Evolutionary conservation across 352 stramenopile genomes (phyloP).

Genomic region (Hyaloperonospora brassicae): DNA sequence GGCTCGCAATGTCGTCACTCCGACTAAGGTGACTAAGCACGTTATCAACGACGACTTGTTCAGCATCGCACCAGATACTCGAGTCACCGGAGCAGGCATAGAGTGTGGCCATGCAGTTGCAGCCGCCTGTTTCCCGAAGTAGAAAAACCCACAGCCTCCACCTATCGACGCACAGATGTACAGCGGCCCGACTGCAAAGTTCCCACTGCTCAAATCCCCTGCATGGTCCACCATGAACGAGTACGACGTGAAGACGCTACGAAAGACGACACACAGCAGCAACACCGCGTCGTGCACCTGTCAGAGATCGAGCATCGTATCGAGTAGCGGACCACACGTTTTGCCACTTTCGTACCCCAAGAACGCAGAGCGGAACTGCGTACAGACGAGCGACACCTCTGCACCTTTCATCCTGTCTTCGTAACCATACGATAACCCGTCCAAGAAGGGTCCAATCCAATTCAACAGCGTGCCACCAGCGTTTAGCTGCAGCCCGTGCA

Average conservation of each 20-base stretch:
- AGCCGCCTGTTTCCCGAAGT: constrained; percentile 35
- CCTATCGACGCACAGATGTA: constrained; percentile 57
- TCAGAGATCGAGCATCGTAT: too few species aligned
- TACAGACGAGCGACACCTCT: constrained; percentile 31
- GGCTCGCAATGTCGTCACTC: constrained; percentile 31
- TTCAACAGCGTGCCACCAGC: constrained; percentile 67
- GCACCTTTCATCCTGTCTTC: constrained; percentile 33
- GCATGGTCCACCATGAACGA: constrained; percentile 85
- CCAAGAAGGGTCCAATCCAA: constrained; percentile 63
- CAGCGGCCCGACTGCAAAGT: constrained; percentile 33
- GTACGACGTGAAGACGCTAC: constrained; percentile 82
- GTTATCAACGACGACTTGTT: constrained; percentile 28
- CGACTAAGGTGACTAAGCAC: constrained; percentile 31
- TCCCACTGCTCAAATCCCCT: constrained; percentile 49
- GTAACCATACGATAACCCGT: constrained; percentile 59
- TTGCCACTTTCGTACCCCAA: constrained; percentile 41
- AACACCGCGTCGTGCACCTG: neutral
- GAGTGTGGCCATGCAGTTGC: constrained; percentile 10
- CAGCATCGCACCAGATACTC: constrained; percentile 13
- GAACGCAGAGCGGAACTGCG: constrained; percentile 69
- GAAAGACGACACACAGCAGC: constrained; percentile 1
- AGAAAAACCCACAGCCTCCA: constrained; percentile 48
- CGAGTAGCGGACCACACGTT: neutral
- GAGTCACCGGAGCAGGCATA: constrained; percentile 8
- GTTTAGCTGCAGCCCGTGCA: constrained; percentile 40